Base-by-base conservation (phyloP, 768 basidiomycete genomes). In the Gautieria morchelliformis region DNA sequence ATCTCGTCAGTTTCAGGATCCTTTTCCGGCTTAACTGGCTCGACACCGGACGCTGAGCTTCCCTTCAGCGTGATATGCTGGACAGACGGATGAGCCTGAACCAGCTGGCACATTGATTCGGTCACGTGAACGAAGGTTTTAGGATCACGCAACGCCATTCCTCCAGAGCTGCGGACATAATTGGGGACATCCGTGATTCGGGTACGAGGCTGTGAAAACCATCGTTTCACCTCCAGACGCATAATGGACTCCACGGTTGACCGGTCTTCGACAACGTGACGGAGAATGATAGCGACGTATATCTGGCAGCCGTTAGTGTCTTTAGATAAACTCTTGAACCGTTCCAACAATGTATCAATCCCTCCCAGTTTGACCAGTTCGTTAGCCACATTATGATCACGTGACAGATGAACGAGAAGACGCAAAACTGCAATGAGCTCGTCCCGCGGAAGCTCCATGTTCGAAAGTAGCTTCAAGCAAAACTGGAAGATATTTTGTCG, bases 251-350 rank as follows among this genome's bases (percentile, higher is more conserved):
- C 78, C 44, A 98, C 67, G 8, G 77, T 78, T 2, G 71, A 66
- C 2, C 75, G 64, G 61, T 93, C 90, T 70, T 99, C 96, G 50
- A 94, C 81, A 53, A 91, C 71, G 66, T 99, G 96, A 7, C 96
- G 86, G n/a, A 97, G 74, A 60, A 97, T 87, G 64, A 87, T 88
- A 42, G 85, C 83, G 54, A 93, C 80, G 68, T 93, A 91, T 0
- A 88, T 83, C 47, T 91, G 90, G 61, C 84, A 86, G 19, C 87
- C 84, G 22, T 66, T 67, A 3, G 70, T 60, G 9, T 84, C 81
- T 15, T 84, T 77, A 0, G 82, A 73, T 5, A 76, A 72, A 17
- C 74, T 71, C 61, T 81, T 80, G 62, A 93, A 74, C 32, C 84
- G 80, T 54, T 78, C 75, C 71, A 95, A 84, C 19, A 96, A 73